Conservation (phyloP, 2,329 filamentous ascomycete species). For the Fusarium fracticaudum region DNA sequence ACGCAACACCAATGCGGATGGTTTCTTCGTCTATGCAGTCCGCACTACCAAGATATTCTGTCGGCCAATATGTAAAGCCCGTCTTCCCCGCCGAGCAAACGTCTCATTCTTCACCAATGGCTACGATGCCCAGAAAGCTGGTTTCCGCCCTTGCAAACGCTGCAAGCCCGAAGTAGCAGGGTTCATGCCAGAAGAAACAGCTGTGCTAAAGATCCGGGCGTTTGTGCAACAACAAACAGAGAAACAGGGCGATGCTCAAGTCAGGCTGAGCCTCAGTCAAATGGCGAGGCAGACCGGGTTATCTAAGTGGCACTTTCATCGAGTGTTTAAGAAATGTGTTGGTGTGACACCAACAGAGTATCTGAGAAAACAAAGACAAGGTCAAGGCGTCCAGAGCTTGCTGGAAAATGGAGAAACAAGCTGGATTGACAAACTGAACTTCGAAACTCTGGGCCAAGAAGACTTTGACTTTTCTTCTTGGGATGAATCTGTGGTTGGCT, state of each 20-base stretch:
- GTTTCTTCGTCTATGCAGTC: slow-evolving; percentile 56
- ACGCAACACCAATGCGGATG: slow-evolving; percentile 50
- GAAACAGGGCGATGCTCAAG: slow-evolving; percentile 14
- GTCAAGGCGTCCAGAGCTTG: neutral
- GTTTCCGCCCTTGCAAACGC: slow-evolving; percentile 67
- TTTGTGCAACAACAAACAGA: slow-evolving; percentile 46
- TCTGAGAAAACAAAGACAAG: slow-evolving; percentile 35
- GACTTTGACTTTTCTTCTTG: slow-evolving; percentile 30
- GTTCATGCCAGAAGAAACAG: slow-evolving; percentile 55
- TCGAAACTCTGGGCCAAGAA: neutral
- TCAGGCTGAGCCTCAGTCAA: slow-evolving; percentile 51
- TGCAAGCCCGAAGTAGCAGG: slow-evolving; percentile 58
- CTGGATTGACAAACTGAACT: slow-evolving; percentile 24
- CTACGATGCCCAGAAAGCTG: slow-evolving; percentile 55
- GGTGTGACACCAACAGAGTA: slow-evolving; percentile 58
- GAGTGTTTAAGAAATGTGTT: slow-evolving; percentile 65
- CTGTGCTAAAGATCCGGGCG: slow-evolving; percentile 53
- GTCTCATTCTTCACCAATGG: slow-evolving; percentile 62
- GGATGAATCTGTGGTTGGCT: slow-evolving; percentile 21
- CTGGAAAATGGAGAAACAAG: neutral
- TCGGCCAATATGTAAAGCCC: slow-evolving; percentile 67
- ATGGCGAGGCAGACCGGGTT: slow-evolving; percentile 62
- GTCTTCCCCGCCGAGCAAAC: slow-evolving; percentile 69
- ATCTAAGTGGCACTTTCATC: slow-evolving; percentile 67
- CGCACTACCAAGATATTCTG: slow-evolving; percentile 64